Base-by-base conservation (phyloP, 352 stramenopile species). In the Phytophthora palmivora region DNA sequence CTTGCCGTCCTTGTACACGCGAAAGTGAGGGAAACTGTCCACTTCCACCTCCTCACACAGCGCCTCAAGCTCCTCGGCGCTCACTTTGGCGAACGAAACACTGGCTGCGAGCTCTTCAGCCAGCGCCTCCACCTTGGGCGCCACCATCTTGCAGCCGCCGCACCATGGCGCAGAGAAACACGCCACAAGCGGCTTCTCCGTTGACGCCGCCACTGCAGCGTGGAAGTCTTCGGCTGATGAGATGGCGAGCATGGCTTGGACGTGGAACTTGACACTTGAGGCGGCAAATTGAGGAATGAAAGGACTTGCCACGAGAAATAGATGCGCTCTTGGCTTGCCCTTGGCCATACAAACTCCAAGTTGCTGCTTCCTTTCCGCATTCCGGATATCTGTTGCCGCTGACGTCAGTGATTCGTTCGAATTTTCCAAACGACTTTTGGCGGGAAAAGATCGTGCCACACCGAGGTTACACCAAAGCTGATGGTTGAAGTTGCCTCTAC, bases 1-100 rank as follows among this genome's bases (percentile, higher is more conserved):
- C 46, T 87, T 74, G 62, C 69, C 71, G 24, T 64, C 67, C 59
- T 82, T 84, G 78, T 92, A 94, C 33, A 91, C 68, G 59, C 84
- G 84, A 51, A 94, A 89, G 52, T 78, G 74, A n/a, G 85, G 85
- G 68, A 88, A 91, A 55, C 76, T 84, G 50, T 89, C 75, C 33
- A 94, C 81, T 33, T 89, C 79, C n/a, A 90, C 58, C 60, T 91
- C 82, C 38, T 91, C 78, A 44, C 76, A 79, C 2, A 94, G 68
- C 32, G 79, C 71, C 48, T 91, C 80, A 15, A 92, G 70, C 46
- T 89, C 60, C 19, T 89, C 77, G 10, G 79, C 80, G 45, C 76
- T 76, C 45, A 92, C 70, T 34, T 77, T 78, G 24, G 78, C 18
- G 47, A 92, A 94, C 6, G 48, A 41, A 16, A 62, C 68, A 21